These are phyloP conservation scores for Paraleonurus japonicus DNA, from an alignment of 257 asterid genomes.

Conservation along the genomic window DNA sequence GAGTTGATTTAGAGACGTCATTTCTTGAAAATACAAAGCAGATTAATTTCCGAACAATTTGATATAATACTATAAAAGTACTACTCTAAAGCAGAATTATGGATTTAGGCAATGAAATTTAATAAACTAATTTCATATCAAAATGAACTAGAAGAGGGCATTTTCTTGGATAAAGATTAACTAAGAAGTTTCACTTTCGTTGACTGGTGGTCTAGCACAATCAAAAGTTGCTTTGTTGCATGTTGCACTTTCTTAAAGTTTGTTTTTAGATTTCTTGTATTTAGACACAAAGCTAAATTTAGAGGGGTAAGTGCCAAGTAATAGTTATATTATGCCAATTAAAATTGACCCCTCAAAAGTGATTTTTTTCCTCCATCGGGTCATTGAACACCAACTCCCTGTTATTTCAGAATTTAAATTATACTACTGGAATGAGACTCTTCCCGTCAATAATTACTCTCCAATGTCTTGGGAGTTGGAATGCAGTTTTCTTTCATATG, in stretches of 20 bases:
- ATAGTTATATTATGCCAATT: constrained; percentile 1
- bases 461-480: constrained; percentile 6
- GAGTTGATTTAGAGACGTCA: background rate
- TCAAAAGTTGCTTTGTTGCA: background rate
- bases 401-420: background rate
- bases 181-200: background rate
- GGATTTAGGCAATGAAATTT: background rate
- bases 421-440: constrained; percentile 1
- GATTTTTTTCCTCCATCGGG: background rate
- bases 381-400: background rate
- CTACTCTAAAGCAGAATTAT: background rate
- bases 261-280: background rate
- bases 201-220: background rate
- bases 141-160: background rate
- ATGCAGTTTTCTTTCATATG: background rate
- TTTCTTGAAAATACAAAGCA: background rate
- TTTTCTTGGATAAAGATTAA: background rate
- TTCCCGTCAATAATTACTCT: background rate
- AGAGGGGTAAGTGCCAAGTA: background rate
- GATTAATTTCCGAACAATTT: background rate
- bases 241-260: constrained; percentile 3
- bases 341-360: background rate
- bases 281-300: background rate
- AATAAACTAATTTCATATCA: background rate
- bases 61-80: background rate